Percentiles rank a stretch among this genome's conserved stretches.
phyloP scores from a whole-genome alignment of 1,284 basidiomycete genomes.

The Peniophora sp. region DNA sequence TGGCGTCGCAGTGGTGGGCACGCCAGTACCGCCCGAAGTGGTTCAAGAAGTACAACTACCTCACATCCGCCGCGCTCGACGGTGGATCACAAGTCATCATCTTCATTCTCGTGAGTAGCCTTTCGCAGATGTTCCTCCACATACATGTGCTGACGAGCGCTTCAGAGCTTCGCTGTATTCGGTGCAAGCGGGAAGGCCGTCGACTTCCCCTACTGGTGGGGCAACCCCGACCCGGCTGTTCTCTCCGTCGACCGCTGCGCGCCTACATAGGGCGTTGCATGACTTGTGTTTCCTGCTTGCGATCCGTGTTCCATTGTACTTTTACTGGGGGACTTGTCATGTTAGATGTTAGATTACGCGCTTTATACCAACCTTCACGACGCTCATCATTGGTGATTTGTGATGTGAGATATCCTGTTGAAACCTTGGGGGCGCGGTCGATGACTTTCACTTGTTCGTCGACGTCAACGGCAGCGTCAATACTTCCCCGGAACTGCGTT shows the following conservation, averaged over 20 bases:
- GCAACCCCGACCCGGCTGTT: conserved; percentile 25
- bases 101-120: conserved; percentile 30
- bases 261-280: too few relatives aligned
- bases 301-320: too few relatives aligned
- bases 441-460: too few relatives aligned
- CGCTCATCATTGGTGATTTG: too few relatives aligned
- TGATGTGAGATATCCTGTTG: too few relatives aligned
- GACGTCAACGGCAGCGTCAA: too few relatives aligned
- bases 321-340: too few relatives aligned
- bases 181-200: conserved; percentile 52
- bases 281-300: too few relatives aligned
- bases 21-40: conserved; percentile 34
- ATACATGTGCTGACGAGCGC: not conserved
- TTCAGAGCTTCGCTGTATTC: conserved; percentile 58
- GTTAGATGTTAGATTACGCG: too few relatives aligned
- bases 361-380: too few relatives aligned
- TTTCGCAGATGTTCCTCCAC: not conserved
- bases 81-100: conserved; percentile 41
- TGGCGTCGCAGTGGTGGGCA: conserved; percentile 41
- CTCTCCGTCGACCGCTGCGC: conserved; percentile 23
- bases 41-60: conserved; percentile 46
- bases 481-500: too few relatives aligned
- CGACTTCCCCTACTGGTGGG: conserved; percentile 41
- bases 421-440: too few relatives aligned
- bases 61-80: conserved; percentile 36